phyloP scores from a whole-genome alignment of 148 eudicot genomes.

The Simmondsia chinensis region DNA sequence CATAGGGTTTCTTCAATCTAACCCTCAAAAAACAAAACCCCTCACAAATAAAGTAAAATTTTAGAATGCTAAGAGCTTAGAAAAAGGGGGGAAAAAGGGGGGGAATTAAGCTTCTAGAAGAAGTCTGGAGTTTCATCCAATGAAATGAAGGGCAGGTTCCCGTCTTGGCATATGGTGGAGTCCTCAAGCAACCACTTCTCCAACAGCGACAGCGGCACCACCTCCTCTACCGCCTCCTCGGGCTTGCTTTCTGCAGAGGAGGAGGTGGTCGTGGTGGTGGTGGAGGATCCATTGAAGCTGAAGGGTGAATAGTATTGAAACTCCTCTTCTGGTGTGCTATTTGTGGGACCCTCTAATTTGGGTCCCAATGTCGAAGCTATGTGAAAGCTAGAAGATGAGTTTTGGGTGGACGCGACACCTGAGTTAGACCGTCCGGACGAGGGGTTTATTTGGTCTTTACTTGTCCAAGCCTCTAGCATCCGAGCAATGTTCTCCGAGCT shows the following conservation, averaged over 20 bases:
- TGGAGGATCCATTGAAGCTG: conserved; percentile 21
- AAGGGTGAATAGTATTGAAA: conserved; percentile 16
- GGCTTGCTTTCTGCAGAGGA: conserved; percentile 27
- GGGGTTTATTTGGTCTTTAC: conserved; percentile 21
- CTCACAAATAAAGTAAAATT: background rate
- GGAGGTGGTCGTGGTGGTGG: conserved; percentile 8
- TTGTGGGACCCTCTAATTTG: too few relatives aligned
- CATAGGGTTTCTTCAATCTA: background rate
- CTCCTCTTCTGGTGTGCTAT: conserved; percentile 2
- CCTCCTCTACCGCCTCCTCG: conserved; percentile 1
- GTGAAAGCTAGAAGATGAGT: conserved; percentile 9
- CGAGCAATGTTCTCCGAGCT: conserved; percentile 67
- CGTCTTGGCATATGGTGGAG: conserved; percentile 36
- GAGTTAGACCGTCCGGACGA: conserved; percentile 11
- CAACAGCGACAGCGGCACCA: conserved; percentile 34
- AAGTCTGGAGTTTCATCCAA: conserved; percentile 32
- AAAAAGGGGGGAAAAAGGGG: background rate
- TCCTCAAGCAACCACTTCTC: conserved; percentile 85
- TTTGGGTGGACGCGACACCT: conserved; percentile 9
- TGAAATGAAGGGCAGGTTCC: conserved; percentile 31
- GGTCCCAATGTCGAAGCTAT: conserved; percentile 29
- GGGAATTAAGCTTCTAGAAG: conserved; percentile 21
- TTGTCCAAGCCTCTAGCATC: conserved; percentile 53
- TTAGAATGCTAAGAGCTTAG: background rate
- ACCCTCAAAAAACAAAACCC: background rate